Conservation (phyloP, 2,329 filamentous ascomycete species). For the Diaporthe humulicola region DNA sequence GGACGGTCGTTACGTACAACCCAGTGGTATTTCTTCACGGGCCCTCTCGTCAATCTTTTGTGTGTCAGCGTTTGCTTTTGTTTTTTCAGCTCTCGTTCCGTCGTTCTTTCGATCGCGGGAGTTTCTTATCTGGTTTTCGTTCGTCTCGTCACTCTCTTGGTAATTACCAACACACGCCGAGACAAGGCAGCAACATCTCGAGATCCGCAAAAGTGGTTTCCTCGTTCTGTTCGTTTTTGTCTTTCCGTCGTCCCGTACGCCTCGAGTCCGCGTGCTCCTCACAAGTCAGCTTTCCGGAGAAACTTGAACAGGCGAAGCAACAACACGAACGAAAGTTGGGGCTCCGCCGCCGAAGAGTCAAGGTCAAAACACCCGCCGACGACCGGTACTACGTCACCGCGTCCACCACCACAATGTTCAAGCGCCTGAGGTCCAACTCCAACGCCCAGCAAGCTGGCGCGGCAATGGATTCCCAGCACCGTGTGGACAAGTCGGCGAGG, state of each 20-base stretch:
- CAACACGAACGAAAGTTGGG: constrained; percentile 35
- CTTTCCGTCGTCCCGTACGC: constrained; percentile 47
- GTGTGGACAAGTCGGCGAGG: constrained; percentile 90
- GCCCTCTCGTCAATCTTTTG: constrained; percentile 61
- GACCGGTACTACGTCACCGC: constrained; percentile 47
- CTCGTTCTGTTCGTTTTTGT: constrained; percentile 52
- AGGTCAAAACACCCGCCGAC: constrained; percentile 35
- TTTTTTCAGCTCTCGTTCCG: constrained; percentile 52
- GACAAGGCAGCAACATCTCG: constrained; percentile 39
- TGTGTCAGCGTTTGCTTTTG: constrained; percentile 53
- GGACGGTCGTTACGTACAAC: constrained; percentile 47
- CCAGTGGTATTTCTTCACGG: constrained; percentile 65
- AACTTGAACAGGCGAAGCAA: constrained; percentile 33
- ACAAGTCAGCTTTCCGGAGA: constrained; percentile 36
- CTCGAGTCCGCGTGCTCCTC: constrained; percentile 48
- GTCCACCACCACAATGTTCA: constrained; percentile 80
- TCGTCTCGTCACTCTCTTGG: constrained; percentile 68
- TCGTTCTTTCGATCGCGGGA: constrained; percentile 50
- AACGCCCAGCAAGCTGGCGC: constrained; percentile 51
- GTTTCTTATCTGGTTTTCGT: constrained; percentile 51
- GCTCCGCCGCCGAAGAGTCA: constrained; percentile 34
- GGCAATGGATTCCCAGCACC: constrained; percentile 58
- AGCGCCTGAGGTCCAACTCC: constrained; percentile 86
- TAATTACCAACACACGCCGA: constrained; percentile 46
- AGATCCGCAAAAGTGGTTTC: constrained; percentile 45